Percentiles rank a stretch among this genome's conserved stretches.
Conservation (phyloP, 2,329 filamentous ascomycete species). For the Grosmannia huntii region DNA sequence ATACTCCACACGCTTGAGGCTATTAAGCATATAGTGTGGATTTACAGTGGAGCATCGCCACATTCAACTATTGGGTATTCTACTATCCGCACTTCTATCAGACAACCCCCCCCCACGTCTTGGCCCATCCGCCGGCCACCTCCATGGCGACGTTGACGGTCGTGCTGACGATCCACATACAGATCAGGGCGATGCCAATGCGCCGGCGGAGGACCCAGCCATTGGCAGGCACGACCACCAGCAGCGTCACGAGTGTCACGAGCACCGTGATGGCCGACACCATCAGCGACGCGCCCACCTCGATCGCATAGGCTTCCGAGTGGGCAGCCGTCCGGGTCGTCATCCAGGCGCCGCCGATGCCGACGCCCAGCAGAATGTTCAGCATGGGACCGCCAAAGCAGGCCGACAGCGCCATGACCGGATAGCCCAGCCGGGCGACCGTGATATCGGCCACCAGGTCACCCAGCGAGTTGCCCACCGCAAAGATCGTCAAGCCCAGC, state of each 20-base stretch:
- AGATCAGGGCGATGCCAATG: constrained; percentile 72
- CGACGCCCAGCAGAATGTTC: constrained; percentile 90
- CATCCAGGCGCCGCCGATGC: constrained; percentile 83
- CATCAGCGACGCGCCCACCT: constrained; percentile 73
- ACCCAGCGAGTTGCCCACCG: constrained; percentile 87
- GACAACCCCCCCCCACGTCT: background rate
- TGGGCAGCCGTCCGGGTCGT: constrained; percentile 50
- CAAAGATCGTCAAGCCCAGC: constrained; percentile 88
- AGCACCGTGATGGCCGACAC: constrained; percentile 77
- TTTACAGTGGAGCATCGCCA: background rate
- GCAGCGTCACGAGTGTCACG: constrained; percentile 61
- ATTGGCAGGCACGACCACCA: constrained; percentile 74
- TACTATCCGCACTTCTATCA: background rate
- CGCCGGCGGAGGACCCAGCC: constrained; percentile 72
- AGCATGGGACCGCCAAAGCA: constrained; percentile 98
- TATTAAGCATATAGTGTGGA: too few species aligned
- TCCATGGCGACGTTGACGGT: constrained; percentile 72
- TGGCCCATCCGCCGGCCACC: constrained; percentile 40
- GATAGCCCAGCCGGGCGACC: constrained; percentile 82
- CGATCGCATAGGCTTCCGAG: constrained; percentile 69
- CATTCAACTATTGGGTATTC: background rate
- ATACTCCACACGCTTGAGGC: too few species aligned
- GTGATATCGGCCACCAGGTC: constrained; percentile 93
- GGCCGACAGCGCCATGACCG: constrained; percentile 86
- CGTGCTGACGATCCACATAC: constrained; percentile 70